Evolutionary conservation across 129 eudicot genomes (phyloP), one percentile per base, ranked within the genome.

Genomic region (Cynara cardunculus): DNA sequence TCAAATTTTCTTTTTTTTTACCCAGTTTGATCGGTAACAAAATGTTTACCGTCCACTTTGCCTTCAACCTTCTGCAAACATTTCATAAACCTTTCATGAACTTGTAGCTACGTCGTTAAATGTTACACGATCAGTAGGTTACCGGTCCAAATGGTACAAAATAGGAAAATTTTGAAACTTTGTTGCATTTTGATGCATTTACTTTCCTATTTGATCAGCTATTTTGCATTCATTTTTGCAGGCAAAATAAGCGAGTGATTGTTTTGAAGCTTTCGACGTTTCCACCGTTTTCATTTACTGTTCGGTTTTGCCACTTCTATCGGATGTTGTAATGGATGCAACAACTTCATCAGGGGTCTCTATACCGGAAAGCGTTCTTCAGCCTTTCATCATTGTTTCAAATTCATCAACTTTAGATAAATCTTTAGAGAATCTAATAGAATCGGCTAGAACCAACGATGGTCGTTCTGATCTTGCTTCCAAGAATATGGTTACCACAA

Each of bases 381-480:
- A 83, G 77, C 80, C 80, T 9, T 81, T 94, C 26, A 76, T 87
- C 24, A 53, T 13, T 41, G 83, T 87, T 41, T 85, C 96, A 69
- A 83, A 83, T 73, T 80, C 87, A 0, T 88, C 89, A 16, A 66
- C 82, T 2, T 74, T 89, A 78, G 87, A 79, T 2, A 59, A 81
- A 76, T 80, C 92, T 5, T 86, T 91, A 3, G 87, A 84, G 73
- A 72, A 28, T 71, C 92, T 91, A n/a, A 75, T 86, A 67, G 85
- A 81, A 77, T 62, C 69, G 69, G 90, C 94, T 32, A 88, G 82
- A 81, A 79, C 88, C 31, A 25, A 82, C 22, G 85, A 80, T 10
- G 98, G 97, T 9, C 98, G 97, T 2, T 72, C 88, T 21, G 89
- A 91, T 24, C 93, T 94, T n/a, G 90, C 98, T 77, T 81, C 91